Conservation (phyloP, 495 filamentous ascomycete genomes). For the Hypoxylon crocopeplum region DNA sequence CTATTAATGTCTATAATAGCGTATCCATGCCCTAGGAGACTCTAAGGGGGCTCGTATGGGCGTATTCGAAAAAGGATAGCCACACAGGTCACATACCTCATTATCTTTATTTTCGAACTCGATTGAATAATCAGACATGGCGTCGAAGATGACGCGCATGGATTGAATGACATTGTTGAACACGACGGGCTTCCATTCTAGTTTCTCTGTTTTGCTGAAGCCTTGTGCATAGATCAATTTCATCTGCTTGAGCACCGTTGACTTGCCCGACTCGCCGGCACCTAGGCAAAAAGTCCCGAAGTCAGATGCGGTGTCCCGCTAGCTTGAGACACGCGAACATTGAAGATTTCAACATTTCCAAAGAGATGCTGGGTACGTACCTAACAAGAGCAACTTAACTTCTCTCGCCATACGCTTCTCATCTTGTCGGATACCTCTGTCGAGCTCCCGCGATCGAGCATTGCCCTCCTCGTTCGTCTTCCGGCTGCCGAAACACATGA, state of each 20-base stretch:
- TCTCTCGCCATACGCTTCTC: constrained; percentile 81
- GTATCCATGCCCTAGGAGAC: constrained; percentile 8
- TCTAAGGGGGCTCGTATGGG: constrained; percentile 36
- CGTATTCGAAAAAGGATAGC: constrained; percentile 17
- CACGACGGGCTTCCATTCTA: constrained; percentile 92
- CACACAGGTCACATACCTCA: constrained; percentile 64
- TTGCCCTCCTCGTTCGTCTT: constrained; percentile 57
- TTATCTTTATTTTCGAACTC: constrained; percentile 78
- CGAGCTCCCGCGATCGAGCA: constrained; percentile 69
- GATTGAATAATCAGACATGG: constrained; percentile 87
- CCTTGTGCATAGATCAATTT: constrained; percentile 95
- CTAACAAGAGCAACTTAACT: constrained; percentile 83
- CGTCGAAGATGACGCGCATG: constrained; percentile 88
- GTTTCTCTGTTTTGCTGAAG: constrained; percentile 87
- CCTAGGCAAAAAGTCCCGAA: constrained; percentile 59
- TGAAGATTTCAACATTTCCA: constrained; percentile 12
- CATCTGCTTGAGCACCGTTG: constrained; percentile 99
- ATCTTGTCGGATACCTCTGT: constrained; percentile 77
- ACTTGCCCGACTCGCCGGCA: constrained; percentile 97
- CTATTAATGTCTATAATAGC: constrained; percentile 5
- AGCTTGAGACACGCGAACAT: constrained; percentile 24
- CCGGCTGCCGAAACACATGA: constrained; percentile 69
- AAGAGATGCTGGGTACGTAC: constrained; percentile 54
- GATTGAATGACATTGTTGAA: constrained; percentile 91
- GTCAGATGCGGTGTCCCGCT: constrained; percentile 37